Percentiles rank a stretch among this genome's conserved stretches.
These are phyloP conservation scores for Clonostachys rosea DNA, from an alignment of 2,329 filamentous ascomycete species.

Conservation along the genomic window DNA sequence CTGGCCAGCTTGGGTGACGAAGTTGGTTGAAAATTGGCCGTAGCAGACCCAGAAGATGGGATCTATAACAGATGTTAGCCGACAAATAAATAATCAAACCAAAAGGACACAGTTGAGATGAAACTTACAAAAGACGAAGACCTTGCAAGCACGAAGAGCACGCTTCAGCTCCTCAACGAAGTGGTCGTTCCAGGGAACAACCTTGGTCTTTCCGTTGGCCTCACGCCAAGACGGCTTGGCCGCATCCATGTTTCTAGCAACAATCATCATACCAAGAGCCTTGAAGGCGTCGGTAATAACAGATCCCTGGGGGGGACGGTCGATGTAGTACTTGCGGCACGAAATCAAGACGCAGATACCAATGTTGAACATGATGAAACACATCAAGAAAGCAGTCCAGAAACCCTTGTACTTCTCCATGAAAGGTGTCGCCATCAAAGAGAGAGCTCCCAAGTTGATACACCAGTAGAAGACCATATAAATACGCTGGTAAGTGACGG, in stretches of 20 bases:
- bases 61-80: conserved; percentile 8
- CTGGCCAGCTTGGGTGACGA: conserved; percentile 55
- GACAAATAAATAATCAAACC: neutral
- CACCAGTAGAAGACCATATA: conserved; percentile 74
- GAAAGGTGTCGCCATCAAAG: conserved; percentile 60
- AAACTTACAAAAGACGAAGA: conserved; percentile 53
- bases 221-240: conserved; percentile 63
- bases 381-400: conserved; percentile 57
- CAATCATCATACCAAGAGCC: conserved; percentile 32
- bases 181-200: conserved; percentile 59
- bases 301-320: conserved; percentile 54
- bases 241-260: conserved; percentile 44
- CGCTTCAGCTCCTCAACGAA: conserved; percentile 72
- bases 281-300: conserved; percentile 62
- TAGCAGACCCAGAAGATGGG: conserved; percentile 67
- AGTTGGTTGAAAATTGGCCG: conserved; percentile 63
- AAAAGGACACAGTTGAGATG: neutral
- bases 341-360: conserved; percentile 47
- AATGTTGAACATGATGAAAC: conserved; percentile 57
- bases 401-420: conserved; percentile 65
- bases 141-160: conserved; percentile 62
- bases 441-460: conserved; percentile 71
- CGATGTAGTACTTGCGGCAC: conserved; percentile 39
- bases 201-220: conserved; percentile 35
- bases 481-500: conserved; percentile 61